Conservation (phyloP, 345 rosid species). For the Linum tenue region DNA sequence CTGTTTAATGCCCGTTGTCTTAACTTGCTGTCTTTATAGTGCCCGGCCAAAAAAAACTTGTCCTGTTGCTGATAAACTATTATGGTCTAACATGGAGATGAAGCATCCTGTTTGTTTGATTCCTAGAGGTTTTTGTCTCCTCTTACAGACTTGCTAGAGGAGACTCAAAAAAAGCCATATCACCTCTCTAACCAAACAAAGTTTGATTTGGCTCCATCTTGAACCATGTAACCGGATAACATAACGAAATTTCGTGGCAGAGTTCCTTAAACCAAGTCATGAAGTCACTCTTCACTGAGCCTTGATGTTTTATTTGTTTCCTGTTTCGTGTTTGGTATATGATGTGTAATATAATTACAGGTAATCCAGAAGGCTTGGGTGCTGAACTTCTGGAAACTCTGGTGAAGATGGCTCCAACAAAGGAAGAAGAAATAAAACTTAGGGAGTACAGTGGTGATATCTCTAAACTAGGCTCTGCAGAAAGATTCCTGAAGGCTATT, state of each 20-base stretch:
- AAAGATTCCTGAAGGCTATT: slow-evolving; percentile 76
- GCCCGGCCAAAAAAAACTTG: neutral
- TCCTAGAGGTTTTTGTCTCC: neutral
- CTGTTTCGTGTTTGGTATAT: neutral
- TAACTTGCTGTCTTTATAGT: neutral
- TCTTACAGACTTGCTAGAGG: neutral
- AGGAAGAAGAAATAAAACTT: slow-evolving; percentile 93
- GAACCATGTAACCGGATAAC: neutral
- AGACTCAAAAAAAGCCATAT: neutral
- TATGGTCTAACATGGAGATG: neutral
- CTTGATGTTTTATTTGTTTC: slow-evolving; percentile 7
- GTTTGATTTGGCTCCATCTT: neutral
- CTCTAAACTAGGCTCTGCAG: slow-evolving; percentile 82
- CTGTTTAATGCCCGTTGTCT: neutral
- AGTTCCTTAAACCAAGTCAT: neutral
- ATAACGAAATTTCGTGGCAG: too few species aligned
- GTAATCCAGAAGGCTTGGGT: slow-evolving; percentile 80
- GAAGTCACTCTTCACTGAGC: neutral
- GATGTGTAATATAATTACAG: slow-evolving; percentile 28
- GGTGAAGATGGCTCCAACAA: slow-evolving; percentile 97
- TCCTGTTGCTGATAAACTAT: neutral
- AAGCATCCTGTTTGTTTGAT: neutral
- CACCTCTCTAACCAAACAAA: neutral
- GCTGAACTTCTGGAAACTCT: slow-evolving; percentile 88
- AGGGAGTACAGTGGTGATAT: slow-evolving; percentile 64